Percentiles rank a stretch among this genome's conserved stretches.
Evolutionary conservation across 1,284 basidiomycete species (phyloP).

Genomic region (Cerrena zonata): DNA sequence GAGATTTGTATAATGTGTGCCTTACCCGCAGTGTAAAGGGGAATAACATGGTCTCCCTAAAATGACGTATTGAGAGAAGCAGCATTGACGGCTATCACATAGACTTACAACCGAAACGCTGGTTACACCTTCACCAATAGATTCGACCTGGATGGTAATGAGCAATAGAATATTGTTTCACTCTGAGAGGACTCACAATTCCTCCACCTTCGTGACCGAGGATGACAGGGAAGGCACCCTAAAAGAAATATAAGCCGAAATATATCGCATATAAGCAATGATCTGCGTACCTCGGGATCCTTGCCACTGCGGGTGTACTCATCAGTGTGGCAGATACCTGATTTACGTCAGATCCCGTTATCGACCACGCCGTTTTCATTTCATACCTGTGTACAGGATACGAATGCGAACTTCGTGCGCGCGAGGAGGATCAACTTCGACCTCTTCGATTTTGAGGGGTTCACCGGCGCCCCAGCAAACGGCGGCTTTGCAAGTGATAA

Average conservation of each 20-base stretch:
- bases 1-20: too few species aligned
- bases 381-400: conserved; percentile 81
- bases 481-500: conserved; percentile 90
- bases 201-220: conserved; percentile 89
- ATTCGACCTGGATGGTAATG: conserved; percentile 68
- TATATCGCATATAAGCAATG: background rate
- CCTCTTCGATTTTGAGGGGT: conserved; percentile 82
- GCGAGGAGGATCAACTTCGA: conserved; percentile 88
- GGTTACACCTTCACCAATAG: conserved; percentile 88
- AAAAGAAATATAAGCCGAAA: conserved; percentile 5
- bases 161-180: conserved; percentile 1
- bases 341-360: conserved; percentile 7
- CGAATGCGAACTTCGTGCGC: conserved; percentile 91
- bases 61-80: conserved; percentile 9
- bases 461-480: conserved; percentile 95
- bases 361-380: background rate
- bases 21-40: conserved; percentile 85
- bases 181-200: conserved; percentile 45
- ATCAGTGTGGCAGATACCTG: conserved; percentile 97
- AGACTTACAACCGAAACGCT: conserved; percentile 62
- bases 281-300: conserved; percentile 75
- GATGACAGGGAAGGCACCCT: conserved; percentile 92
- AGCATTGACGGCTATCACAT: background rate
- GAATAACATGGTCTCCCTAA: conserved; percentile 89
- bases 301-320: conserved; percentile 95